Evolutionary conservation across 1,139 yeast species (phyloP).

Genomic region (Yamadazyma atmosphaerica): DNA sequence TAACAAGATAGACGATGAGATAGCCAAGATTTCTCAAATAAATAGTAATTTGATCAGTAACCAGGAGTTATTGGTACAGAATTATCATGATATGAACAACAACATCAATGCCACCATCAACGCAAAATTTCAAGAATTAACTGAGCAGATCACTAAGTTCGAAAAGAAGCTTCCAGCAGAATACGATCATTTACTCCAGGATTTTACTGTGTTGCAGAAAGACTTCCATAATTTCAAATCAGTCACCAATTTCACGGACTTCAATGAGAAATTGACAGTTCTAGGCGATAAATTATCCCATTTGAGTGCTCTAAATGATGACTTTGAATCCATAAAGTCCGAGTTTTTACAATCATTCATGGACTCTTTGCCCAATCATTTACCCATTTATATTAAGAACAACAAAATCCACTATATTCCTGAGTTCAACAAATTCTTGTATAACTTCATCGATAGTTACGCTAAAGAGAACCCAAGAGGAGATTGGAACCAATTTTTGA

Average conservation of each 20-base stretch:
- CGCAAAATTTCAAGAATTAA: conserved; percentile 20
- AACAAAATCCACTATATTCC: conserved; percentile 40
- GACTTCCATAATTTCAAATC: conserved; percentile 11
- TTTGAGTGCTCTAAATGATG: conserved; percentile 18
- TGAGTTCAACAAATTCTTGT: conserved; percentile 40
- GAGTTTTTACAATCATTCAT: conserved; percentile 24
- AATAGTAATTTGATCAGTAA: not conserved
- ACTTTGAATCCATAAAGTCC: conserved; percentile 22
- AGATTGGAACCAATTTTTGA: conserved; percentile 26
- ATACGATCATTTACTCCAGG: conserved; percentile 9
- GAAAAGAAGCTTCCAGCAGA: conserved; percentile 14
- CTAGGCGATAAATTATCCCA: conserved; percentile 18
- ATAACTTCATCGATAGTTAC: conserved; percentile 34
- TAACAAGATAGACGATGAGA: conserved; percentile 18
- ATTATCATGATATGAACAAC: conserved; percentile 16
- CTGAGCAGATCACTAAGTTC: conserved; percentile 17
- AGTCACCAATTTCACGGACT: conserved; percentile 14
- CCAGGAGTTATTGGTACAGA: conserved; percentile 12
- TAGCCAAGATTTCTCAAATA: conserved; percentile 11
- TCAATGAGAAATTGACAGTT: conserved; percentile 19
- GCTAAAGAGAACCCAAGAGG: conserved; percentile 13
- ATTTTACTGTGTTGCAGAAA: conserved; percentile 10
- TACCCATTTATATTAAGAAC: conserved; percentile 36
- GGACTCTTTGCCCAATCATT: conserved; percentile 26
- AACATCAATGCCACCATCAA: conserved; percentile 9